These are phyloP conservation scores for Mycocentrospora acerina DNA, from an alignment of 2,329 filamentous ascomycete species.

Conservation along the genomic window DNA sequence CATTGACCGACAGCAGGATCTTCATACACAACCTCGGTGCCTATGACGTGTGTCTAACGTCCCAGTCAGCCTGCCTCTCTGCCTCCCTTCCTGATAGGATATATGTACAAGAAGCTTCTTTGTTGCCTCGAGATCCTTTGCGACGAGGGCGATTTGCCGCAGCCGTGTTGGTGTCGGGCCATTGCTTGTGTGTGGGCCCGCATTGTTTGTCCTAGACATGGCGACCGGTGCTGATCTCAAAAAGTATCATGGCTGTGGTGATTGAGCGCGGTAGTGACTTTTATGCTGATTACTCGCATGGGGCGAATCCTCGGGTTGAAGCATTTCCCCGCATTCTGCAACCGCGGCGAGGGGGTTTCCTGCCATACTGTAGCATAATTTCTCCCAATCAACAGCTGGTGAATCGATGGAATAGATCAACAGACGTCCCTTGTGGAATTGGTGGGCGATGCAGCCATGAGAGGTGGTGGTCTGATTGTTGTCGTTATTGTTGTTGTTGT, in stretches of 20 bases:
- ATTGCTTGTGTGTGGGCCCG: constrained; percentile 3
- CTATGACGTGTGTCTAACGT: constrained; percentile 39
- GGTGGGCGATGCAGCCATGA: no score
- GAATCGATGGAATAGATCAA: no score
- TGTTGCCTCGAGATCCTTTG: constrained; percentile 28
- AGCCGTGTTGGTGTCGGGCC: constrained; percentile 31
- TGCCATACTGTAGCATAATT: neutral
- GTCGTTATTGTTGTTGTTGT: no score
- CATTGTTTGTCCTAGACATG: no score
- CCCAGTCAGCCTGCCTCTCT: constrained; percentile 3
- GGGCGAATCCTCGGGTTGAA: constrained; percentile 1
- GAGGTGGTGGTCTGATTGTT: no score
- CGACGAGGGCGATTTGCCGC: constrained; percentile 40
- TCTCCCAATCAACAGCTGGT: neutral
- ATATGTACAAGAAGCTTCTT: constrained; percentile 27
- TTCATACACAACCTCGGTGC: constrained; percentile 44
- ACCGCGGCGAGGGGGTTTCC: neutral
- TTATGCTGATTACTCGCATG: constrained; percentile 6
- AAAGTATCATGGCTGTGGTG: neutral
- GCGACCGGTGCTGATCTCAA: constrained; percentile 9
- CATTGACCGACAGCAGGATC: constrained; percentile 43
- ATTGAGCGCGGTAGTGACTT: neutral
- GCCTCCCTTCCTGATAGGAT: no score
- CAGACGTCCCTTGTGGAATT: no score
- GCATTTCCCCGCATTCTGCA: constrained; percentile 3